phyloP scores from a whole-genome alignment of 164 flowering plant species.

The Tinospora cordifolia region DNA sequence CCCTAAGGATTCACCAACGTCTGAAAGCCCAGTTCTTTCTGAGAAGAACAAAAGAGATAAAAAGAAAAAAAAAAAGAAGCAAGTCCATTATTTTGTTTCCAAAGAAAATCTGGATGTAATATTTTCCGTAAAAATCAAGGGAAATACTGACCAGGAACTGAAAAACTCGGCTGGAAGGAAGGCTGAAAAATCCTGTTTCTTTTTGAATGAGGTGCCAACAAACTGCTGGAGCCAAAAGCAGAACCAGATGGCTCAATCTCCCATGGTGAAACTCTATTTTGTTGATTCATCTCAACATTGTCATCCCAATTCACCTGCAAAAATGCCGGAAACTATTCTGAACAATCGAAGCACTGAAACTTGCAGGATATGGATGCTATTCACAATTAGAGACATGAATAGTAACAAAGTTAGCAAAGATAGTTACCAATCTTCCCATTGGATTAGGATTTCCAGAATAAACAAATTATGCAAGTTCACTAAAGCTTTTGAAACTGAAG shows the following conservation, averaged over 20 bases:
- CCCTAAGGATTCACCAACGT: conserved; percentile 68
- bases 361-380: background rate
- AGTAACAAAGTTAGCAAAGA: background rate
- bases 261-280: conserved; percentile 90
- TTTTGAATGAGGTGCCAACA: conserved; percentile 44
- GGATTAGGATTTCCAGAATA: background rate
- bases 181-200: conserved; percentile 57
- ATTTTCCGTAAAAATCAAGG: background rate
- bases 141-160: conserved; percentile 47
- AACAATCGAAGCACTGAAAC: background rate
- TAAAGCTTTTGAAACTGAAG: too few species aligned
- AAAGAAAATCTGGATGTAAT: background rate
- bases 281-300: conserved; percentile 37
- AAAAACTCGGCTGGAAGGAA: conserved; percentile 38
- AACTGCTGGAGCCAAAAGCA: conserved; percentile 34
- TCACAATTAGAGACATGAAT: background rate
- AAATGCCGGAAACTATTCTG: background rate
- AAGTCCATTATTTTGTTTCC: background rate
- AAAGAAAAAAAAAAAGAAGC: background rate
- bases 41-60: too few species aligned
- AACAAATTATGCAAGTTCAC: too few species aligned
- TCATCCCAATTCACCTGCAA: conserved; percentile 93
- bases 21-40: conserved; percentile 57
- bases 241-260: conserved; percentile 74
- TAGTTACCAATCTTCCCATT: background rate